Conservation (phyloP, 2,329 filamentous ascomycete genomes). For the Hypoxylon sp. region DNA sequence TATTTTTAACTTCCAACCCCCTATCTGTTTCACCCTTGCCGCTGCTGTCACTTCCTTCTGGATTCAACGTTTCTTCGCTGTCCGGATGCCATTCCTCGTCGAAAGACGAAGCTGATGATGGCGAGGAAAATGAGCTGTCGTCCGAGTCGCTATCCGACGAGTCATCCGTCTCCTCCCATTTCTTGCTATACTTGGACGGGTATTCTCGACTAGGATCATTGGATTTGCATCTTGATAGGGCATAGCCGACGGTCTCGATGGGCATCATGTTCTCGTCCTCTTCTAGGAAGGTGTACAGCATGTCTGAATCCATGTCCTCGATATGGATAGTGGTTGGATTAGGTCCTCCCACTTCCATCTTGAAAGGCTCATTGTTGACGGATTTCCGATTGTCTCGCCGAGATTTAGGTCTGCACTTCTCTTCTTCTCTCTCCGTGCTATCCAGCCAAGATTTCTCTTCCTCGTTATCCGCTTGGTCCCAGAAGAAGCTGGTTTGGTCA, state of each 20-base stretch:
- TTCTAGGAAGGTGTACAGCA: constrained; percentile 6
- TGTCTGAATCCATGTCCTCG: constrained; percentile 5
- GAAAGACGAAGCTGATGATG: constrained; percentile 17
- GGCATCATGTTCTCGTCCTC: constrained; percentile 29
- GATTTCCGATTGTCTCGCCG: background rate
- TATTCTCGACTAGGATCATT: constrained; percentile 5
- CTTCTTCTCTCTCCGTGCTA: constrained; percentile 1
- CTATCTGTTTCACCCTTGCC: too few relatives aligned
- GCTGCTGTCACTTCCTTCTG: too few relatives aligned
- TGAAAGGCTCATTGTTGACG: background rate
- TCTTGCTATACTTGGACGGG: constrained; percentile 6
- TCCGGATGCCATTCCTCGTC: constrained; percentile 24
- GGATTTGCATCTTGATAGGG: constrained; percentile 1
- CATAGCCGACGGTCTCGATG: constrained; percentile 3
- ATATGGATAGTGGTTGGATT: background rate
- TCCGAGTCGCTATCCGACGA: constrained; percentile 35
- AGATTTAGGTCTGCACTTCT: constrained; percentile 7
- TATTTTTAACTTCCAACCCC: too few relatives aligned
- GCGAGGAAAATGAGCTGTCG: background rate
- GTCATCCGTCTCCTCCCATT: constrained; percentile 20
- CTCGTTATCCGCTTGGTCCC: constrained; percentile 28
- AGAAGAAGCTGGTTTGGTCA: constrained; percentile 33
- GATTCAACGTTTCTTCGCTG: background rate
- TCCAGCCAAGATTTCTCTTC: constrained; percentile 29
- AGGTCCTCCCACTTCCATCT: background rate